Conservation (phyloP, 2,329 filamentous ascomycete species). For the Hypoxylon sp. region DNA sequence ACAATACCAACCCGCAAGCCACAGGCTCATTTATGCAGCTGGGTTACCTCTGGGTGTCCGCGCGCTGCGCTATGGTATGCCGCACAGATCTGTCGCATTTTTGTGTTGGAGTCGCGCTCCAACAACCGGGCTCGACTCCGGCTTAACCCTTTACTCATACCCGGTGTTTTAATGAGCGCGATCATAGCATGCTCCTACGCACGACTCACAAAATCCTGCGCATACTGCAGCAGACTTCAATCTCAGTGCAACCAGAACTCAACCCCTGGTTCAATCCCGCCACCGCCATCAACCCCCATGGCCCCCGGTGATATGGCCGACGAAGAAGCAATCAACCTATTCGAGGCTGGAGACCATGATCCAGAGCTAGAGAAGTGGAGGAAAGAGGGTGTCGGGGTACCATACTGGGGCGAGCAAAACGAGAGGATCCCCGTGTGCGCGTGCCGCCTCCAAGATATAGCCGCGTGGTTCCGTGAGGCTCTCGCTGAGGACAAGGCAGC, state of each 20-base stretch:
- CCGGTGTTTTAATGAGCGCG: constrained; percentile 37
- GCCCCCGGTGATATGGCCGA: neutral
- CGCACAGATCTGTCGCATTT: constrained; percentile 38
- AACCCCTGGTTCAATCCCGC: neutral
- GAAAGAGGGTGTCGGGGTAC: constrained; percentile 13
- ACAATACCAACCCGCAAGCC: constrained; percentile 22
- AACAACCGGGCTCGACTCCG: constrained; percentile 10
- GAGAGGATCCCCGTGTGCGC: constrained; percentile 33
- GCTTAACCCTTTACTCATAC: constrained; percentile 38
- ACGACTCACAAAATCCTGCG: constrained; percentile 23
- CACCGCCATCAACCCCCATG: neutral
- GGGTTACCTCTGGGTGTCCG: constrained; percentile 30
- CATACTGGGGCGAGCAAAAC: constrained; percentile 30
- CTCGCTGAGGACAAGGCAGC: constrained; percentile 30
- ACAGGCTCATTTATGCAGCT: constrained; percentile 23
- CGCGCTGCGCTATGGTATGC: constrained; percentile 37
- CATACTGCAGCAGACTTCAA: constrained; percentile 8
- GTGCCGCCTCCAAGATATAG: constrained; percentile 29
- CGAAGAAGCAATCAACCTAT: constrained; percentile 22
- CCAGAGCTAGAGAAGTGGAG: constrained; percentile 27
- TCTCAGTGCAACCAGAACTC: neutral
- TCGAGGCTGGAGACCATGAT: constrained; percentile 17
- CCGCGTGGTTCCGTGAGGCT: constrained; percentile 37
- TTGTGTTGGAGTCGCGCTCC: constrained; percentile 10
- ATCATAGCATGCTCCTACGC: constrained; percentile 34